Conservation (phyloP, 2,329 filamentous ascomycete species). For the Neurospora crassa region DNA sequence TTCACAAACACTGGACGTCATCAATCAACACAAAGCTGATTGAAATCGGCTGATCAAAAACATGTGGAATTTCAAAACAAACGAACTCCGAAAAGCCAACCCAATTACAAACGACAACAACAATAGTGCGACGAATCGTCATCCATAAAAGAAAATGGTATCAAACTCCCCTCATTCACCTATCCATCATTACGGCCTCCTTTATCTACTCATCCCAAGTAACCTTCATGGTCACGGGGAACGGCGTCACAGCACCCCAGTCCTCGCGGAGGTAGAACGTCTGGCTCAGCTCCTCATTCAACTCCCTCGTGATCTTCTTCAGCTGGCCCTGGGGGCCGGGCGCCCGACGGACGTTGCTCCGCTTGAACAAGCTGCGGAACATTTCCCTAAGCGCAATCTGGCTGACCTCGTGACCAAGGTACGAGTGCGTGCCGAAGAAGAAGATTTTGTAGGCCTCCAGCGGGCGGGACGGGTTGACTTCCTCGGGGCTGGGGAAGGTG, state of each 20-base stretch:
- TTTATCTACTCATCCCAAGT: conserved; percentile 34
- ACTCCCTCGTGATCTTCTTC: conserved; percentile 51
- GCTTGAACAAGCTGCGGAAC: conserved; percentile 54
- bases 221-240: conserved; percentile 44
- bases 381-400: conserved; percentile 56
- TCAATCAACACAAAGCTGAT: background rate
- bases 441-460: conserved; percentile 56
- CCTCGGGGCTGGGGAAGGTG: conserved; percentile 51
- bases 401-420: conserved; percentile 50
- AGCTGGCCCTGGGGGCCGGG: conserved; percentile 56
- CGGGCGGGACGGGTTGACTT: conserved; percentile 54
- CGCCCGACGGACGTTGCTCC: conserved; percentile 50
- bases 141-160: no score
- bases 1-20: background rate
- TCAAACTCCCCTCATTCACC: background rate
- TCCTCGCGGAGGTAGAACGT: conserved; percentile 58
- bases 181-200: conserved; percentile 2
- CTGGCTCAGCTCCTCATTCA: conserved; percentile 24
- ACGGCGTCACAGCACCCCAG: conserved; percentile 40
- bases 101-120: background rate
- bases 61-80: background rate
- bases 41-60: background rate
- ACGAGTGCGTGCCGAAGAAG: conserved; percentile 51
- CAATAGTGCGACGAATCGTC: no score
- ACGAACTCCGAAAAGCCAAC: background rate